Evolutionary conservation across 2,329 filamentous ascomycete genomes (phyloP).

Genomic region (Phaeosphaeriaceae sp.): DNA sequence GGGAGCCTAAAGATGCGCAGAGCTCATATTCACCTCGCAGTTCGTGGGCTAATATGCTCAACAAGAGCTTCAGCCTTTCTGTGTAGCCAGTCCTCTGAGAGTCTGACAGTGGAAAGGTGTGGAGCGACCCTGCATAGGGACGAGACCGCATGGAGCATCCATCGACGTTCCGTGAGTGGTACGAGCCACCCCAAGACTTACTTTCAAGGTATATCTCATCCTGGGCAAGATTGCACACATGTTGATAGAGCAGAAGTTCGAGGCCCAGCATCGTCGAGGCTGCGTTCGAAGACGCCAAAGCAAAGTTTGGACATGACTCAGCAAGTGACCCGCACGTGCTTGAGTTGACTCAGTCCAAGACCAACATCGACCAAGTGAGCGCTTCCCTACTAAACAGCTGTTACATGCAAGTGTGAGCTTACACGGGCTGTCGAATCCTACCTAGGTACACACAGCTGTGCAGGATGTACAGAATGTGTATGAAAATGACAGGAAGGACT

Average conservation of each 20-base stretch:
- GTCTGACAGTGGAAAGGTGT: neutral
- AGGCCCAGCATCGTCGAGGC: slow-evolving; percentile 1
- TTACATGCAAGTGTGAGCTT: neutral
- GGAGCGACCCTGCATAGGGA: neutral
- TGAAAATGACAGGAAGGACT: neutral
- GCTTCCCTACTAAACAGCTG: neutral
- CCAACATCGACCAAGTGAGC: slow-evolving; percentile 7
- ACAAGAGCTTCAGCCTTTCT: too few species aligned
- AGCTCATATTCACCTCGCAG: neutral
- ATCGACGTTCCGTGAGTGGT: neutral
- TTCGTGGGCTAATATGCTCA: too few species aligned
- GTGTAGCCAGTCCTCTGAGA: neutral
- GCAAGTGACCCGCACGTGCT: slow-evolving; percentile 1
- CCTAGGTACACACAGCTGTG: slow-evolving; percentile 4
- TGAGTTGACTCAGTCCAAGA: neutral
- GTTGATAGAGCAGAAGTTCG: neutral
- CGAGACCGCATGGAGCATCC: neutral
- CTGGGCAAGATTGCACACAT: neutral
- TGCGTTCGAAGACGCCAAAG: slow-evolving; percentile 4
- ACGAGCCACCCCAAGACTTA: neutral
- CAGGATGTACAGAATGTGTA: slow-evolving; percentile 5
- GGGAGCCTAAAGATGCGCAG: neutral
- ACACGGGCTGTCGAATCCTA: neutral
- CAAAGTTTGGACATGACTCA: slow-evolving; percentile 3
- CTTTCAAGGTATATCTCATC: neutral